Conservation (phyloP, 139 green algal species). For the Chlorella sp. region DNA sequence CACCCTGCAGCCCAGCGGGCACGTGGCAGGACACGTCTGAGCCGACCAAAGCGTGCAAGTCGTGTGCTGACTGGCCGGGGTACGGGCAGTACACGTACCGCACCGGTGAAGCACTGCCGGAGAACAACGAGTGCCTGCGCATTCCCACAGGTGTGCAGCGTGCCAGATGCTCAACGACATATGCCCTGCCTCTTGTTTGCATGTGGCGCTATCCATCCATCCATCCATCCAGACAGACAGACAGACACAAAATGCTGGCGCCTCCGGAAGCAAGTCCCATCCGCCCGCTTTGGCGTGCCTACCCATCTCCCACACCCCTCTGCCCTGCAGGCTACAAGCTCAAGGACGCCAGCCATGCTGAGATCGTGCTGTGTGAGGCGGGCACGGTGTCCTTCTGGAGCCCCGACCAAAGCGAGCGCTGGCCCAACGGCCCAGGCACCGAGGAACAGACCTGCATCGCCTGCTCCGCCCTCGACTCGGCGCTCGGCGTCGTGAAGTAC, state of each 20-base stretch:
- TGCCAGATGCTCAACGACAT: not conserved
- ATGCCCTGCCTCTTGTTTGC: no score
- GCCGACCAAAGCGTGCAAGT: not conserved
- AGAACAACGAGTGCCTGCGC: not conserved
- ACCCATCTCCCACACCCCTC: no score
- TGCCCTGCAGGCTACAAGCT: not conserved
- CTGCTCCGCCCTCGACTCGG: not conserved
- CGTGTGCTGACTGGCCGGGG: not conserved
- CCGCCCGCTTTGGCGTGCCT: not conserved
- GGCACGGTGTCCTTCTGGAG: not conserved
- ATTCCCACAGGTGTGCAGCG: not conserved
- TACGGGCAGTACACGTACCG: not conserved
- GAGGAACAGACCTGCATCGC: not conserved
- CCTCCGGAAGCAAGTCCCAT: no score
- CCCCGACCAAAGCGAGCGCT: not conserved
- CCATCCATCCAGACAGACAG: no score
- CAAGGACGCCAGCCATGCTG: not conserved
- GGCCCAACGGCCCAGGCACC: not conserved
- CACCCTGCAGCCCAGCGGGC: not conserved
- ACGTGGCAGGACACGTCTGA: not conserved
- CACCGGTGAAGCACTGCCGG: not conserved
- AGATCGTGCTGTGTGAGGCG: not conserved
- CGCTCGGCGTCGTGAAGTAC: not conserved
- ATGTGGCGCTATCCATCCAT: no score
- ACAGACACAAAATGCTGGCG: no score